phyloP scores from a whole-genome alignment of 345 rosid genomes.

The Erodium maritimum region DNA sequence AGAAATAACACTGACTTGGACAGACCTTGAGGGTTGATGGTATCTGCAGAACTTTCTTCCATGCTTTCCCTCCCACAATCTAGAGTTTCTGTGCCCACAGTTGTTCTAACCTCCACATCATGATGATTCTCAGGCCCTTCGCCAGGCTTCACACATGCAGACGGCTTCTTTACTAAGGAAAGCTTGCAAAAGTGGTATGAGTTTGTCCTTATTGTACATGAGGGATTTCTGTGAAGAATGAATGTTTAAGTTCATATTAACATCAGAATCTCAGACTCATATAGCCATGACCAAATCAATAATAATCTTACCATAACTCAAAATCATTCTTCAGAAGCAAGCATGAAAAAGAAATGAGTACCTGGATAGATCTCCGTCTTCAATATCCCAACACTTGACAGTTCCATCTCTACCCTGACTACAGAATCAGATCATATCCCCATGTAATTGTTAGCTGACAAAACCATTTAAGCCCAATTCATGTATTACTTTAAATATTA shows the following conservation, averaged over 20 bases:
- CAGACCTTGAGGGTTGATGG: not conserved
- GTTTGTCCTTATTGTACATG: slow-evolving; percentile 42
- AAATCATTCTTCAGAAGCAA: not conserved
- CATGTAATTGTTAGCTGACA: too few species aligned
- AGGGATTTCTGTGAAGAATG: slow-evolving; percentile 39
- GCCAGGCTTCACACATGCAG: slow-evolving; percentile 17
- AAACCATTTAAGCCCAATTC: not conserved
- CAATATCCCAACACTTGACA: slow-evolving; percentile 82
- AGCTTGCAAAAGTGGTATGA: slow-evolving; percentile 93
- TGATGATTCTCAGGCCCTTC: slow-evolving; percentile 10
- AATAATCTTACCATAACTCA: not conserved
- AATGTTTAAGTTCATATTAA: not conserved
- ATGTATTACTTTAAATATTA: too few species aligned
- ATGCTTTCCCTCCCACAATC: too few species aligned
- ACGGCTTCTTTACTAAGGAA: slow-evolving; percentile 56
- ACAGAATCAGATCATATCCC: slow-evolving; percentile 1
- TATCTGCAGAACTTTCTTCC: too few species aligned
- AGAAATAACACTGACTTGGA: not conserved
- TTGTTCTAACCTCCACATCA: slow-evolving; percentile 15
- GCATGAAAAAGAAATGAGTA: slow-evolving; percentile 4
- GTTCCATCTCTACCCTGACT: slow-evolving; percentile 98
- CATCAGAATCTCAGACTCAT: not conserved
- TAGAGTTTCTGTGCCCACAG: too few species aligned
- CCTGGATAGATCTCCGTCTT: slow-evolving; percentile 79
- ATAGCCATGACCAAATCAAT: not conserved